Evolutionary conservation across 1,284 basidiomycete genomes (phyloP).

Genomic region (Fistulina hepatica): DNA sequence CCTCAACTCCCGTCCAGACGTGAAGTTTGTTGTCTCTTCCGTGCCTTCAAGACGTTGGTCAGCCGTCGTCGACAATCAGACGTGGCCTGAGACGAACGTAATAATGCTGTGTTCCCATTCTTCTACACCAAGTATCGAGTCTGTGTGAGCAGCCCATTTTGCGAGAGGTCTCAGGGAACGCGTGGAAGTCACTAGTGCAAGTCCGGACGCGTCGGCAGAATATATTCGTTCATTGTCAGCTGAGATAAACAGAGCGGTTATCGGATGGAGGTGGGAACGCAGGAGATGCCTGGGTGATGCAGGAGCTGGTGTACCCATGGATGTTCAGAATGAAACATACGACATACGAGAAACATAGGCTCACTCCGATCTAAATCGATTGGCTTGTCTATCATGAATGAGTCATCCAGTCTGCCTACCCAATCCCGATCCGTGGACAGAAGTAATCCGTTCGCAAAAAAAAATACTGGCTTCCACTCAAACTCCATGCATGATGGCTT

Average conservation of each 20-base stretch:
- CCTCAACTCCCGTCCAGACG: constrained; percentile 48
- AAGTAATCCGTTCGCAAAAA: too few species aligned
- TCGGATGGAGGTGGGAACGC: constrained; percentile 52
- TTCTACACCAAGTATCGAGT: constrained; percentile 64
- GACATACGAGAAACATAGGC: too few species aligned
- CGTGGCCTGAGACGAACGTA: constrained; percentile 42
- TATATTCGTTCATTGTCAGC: constrained; percentile 66
- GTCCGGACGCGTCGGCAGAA: constrained; percentile 70
- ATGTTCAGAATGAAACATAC: too few species aligned
- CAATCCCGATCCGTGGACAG: too few species aligned
- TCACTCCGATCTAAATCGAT: too few species aligned
- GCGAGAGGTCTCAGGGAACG: constrained; percentile 57
- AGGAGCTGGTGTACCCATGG: constrained; percentile 22
- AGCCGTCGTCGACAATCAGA: constrained; percentile 3
- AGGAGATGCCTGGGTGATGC: constrained; percentile 64
- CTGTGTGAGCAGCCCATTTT: constrained; percentile 70
- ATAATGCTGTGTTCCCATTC: constrained; percentile 58
- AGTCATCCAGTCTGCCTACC: too few species aligned
- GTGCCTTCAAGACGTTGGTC: constrained; percentile 40
- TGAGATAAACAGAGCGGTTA: constrained; percentile 51
- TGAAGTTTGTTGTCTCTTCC: constrained; percentile 78
- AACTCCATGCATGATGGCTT: too few species aligned
- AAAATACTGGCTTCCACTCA: too few species aligned
- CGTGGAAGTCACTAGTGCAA: constrained; percentile 63
- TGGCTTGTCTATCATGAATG: too few species aligned